A percentile compares a stretch with the other conserved stretches of the same genome.
phyloP scores from a whole-genome alignment of 495 filamentous ascomycete genomes.

The Annulohypoxylon nitens region DNA sequence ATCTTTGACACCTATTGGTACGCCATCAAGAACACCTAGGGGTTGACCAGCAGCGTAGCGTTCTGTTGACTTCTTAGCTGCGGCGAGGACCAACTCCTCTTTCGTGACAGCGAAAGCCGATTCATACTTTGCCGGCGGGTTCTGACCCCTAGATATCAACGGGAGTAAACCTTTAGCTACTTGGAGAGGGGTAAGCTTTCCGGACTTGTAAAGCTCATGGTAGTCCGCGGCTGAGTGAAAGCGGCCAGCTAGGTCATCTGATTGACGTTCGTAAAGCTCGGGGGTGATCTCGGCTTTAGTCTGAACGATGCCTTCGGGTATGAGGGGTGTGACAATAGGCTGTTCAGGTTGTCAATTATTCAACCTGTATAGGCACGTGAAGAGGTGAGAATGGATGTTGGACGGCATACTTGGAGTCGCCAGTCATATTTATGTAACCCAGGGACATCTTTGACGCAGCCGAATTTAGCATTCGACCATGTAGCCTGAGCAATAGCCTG shows the following conservation, averaged over 20 bases:
- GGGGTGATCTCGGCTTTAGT: constrained; percentile 52
- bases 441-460: constrained; percentile 66
- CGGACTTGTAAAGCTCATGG: constrained; percentile 75
- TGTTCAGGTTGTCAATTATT: constrained; percentile 37
- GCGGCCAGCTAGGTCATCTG: constrained; percentile 56
- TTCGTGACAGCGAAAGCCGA: constrained; percentile 73
- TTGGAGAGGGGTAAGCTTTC: constrained; percentile 75
- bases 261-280: constrained; percentile 51
- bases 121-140: constrained; percentile 69
- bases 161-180: constrained; percentile 79
- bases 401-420: constrained; percentile 37
- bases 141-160: constrained; percentile 71
- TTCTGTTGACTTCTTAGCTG: constrained; percentile 77
- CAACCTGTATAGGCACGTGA: neutral
- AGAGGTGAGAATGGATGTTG: neutral
- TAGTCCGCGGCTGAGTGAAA: constrained; percentile 84
- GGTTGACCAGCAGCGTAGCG: constrained; percentile 75
- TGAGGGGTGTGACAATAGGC: constrained; percentile 84
- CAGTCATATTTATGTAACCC: constrained; percentile 68
- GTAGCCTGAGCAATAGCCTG: constrained; percentile 50
- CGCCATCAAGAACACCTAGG: constrained; percentile 79
- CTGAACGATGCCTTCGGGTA: constrained; percentile 44
- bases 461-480: constrained; percentile 84
- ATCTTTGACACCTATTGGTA: constrained; percentile 90
- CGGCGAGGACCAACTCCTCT: constrained; percentile 70